A percentile compares a stretch with the other conserved stretches of the same genome.
These are phyloP conservation scores for Suillus paluster DNA, from an alignment of 768 basidiomycete genomes.

Conservation along the genomic window DNA sequence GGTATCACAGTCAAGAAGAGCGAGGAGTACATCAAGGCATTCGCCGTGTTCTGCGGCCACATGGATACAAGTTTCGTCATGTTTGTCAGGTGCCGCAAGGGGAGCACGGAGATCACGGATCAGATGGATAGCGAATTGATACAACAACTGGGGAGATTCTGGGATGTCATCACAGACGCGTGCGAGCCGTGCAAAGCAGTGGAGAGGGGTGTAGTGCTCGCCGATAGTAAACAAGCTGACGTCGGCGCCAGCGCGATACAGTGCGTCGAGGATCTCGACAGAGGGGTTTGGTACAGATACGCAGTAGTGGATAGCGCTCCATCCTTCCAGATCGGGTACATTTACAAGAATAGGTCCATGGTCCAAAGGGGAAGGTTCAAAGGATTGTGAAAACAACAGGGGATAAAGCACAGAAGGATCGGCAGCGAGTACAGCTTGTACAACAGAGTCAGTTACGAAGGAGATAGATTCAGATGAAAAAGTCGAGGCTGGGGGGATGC, in stretches of 20 bases:
- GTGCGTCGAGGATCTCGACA: slow-evolving; percentile 63
- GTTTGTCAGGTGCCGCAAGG: slow-evolving; percentile 62
- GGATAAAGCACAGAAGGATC: slow-evolving; percentile 57
- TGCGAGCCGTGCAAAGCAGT: slow-evolving; percentile 58
- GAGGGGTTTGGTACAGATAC: slow-evolving; percentile 59
- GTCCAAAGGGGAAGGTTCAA: slow-evolving; percentile 46
- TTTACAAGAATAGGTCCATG: slow-evolving; percentile 62
- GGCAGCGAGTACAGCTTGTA: slow-evolving; percentile 54
- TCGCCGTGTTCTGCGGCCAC: slow-evolving; percentile 77
- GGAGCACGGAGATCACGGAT: slow-evolving; percentile 73
- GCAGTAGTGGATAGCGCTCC: slow-evolving; percentile 77
- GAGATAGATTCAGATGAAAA: slow-evolving; percentile 48
- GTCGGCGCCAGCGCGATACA: slow-evolving; percentile 80
- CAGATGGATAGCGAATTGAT: slow-evolving; percentile 67
- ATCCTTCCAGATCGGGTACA: slow-evolving; percentile 65
- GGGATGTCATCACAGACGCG: slow-evolving; percentile 37
- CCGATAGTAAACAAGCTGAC: slow-evolving; percentile 66
- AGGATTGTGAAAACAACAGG: slow-evolving; percentile 53
- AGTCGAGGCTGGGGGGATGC: slow-evolving; percentile 27
- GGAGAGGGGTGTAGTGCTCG: slow-evolving; percentile 70
- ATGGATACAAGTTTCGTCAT: slow-evolving; percentile 81
- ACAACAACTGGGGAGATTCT: slow-evolving; percentile 46
- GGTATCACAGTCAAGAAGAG: slow-evolving; percentile 68
- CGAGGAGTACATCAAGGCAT: slow-evolving; percentile 62
- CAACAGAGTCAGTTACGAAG: slow-evolving; percentile 53